Conservation (phyloP, 225 moss, liverwort and hornwort species). For the Pseudoscleropodium purum region DNA sequence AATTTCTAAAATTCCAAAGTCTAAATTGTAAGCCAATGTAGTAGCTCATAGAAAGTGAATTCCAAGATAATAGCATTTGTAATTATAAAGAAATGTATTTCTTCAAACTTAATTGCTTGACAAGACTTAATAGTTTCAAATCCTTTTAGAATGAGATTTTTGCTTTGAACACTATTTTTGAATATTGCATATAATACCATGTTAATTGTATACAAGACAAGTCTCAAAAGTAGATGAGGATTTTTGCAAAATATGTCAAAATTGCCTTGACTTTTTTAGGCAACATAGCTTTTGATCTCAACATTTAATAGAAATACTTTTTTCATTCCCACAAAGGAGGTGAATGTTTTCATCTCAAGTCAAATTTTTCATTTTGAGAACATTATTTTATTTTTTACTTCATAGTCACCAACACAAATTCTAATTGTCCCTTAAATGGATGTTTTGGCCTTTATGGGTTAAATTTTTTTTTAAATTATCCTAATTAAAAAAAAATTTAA, state of each 20-base stretch:
- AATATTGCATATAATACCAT: background rate
- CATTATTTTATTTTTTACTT: background rate
- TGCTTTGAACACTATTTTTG: background rate
- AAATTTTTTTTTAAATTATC: too few relatives aligned
- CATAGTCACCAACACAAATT: background rate
- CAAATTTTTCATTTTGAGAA: too few relatives aligned
- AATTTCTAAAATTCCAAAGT: too few relatives aligned
- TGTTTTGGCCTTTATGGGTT: background rate
- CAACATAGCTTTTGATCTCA: too few relatives aligned
- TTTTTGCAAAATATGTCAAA: background rate
- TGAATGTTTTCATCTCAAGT: too few relatives aligned
- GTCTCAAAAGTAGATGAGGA: background rate
- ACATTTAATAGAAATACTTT: too few relatives aligned
- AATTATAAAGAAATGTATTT: background rate
- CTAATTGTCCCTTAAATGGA: background rate
- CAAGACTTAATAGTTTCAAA: background rate
- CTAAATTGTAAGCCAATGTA: too few relatives aligned
- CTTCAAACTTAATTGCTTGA: background rate
- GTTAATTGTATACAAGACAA: background rate
- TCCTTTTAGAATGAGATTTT: background rate
- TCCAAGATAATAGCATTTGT: too few relatives aligned
- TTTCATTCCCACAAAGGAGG: too few relatives aligned
- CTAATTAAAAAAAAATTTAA: background rate
- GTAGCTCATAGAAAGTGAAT: too few relatives aligned
- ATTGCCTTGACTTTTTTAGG: background rate